Evolutionary conservation across 2,329 filamentous ascomycete species (phyloP), one percentile per base, ranked within the genome.

Genomic region (Colletotrichum australisinense): DNA sequence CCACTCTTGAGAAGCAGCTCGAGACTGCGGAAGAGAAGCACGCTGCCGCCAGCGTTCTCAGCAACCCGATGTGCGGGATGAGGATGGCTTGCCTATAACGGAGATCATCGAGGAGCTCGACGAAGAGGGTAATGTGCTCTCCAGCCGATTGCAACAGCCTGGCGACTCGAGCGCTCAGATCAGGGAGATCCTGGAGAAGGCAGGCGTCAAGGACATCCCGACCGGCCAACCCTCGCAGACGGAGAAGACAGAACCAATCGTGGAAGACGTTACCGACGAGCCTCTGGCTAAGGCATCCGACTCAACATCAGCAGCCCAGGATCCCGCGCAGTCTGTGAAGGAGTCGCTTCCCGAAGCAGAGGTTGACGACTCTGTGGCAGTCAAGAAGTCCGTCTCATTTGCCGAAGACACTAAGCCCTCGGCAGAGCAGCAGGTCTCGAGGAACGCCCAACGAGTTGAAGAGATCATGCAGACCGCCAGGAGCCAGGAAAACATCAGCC

Each of bases 101-200:
- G 97, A 98, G 78, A 98, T 99, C 76, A 87, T 95, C 67, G 97
- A 99, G 83, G 91, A 97, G 84, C 86, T 98, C 28, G 97, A 98
- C 79, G 95, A 98, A 9, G 90, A 97, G 12, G 97, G 92, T 69
- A 97, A 97, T 78, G 89, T 98, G 4, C 83, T 98, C 63, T 93
- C 90, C 0, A 91, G 89, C 77, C 89, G 86, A 68, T 84, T 93
- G 35, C 90, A 91, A 49, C 89, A 85, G n/a, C 93, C 95, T 0
- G 93, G 92, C 7, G 90, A 93, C 65, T 85, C 88, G 16, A 89
- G 93, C 22, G 86, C 91, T 9, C 89, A 93, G 76, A 86, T 98
- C 4, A 81, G 93, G 19, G 91, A 96, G 63, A 90, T 92, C 1
- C 83, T 98, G 69, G 87, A 92, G 78, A 95, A 95, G 81, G 94